Evolutionary conservation across 176 grass and related monocot species (phyloP).

Genomic region (Calamus simplicifolius): DNA sequence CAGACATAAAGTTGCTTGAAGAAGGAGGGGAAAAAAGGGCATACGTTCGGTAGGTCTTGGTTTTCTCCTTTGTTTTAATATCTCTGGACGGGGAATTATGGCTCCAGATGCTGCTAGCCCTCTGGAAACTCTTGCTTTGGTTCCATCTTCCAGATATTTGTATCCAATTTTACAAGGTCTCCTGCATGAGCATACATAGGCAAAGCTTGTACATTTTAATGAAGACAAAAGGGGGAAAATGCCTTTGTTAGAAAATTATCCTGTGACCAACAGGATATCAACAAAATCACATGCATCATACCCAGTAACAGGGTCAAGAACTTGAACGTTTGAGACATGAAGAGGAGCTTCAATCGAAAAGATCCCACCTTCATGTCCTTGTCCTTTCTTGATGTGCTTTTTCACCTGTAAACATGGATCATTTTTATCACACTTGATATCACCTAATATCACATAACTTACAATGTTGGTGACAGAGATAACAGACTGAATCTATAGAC

Average conservation of each 20-base stretch:
- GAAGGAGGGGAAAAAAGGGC: constrained; percentile 15
- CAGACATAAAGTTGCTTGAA: neutral
- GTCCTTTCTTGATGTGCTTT: constrained; percentile 94
- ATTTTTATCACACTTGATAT: neutral
- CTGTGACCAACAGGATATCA: neutral
- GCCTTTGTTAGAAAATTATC: too few relatives aligned
- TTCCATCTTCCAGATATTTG: constrained; percentile 74
- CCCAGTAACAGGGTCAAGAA: constrained; percentile 79
- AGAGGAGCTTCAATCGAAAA: constrained; percentile 97
- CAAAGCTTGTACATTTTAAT: neutral
- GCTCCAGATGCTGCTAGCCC: constrained; percentile 68
- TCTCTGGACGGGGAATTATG: constrained; percentile 79
- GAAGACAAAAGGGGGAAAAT: too few relatives aligned
- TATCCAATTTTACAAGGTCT: constrained; percentile 79
- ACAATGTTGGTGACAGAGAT: neutral
- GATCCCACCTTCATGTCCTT: constrained; percentile 83
- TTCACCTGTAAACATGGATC: constrained; percentile 55
- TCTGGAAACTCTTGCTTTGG: constrained; percentile 70
- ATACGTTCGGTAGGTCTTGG: constrained; percentile 61
- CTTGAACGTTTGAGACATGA: constrained; percentile 98
- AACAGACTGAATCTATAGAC: neutral
- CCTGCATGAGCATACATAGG: constrained; percentile 11
- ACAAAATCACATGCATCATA: constrained; percentile 22
- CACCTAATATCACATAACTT: neutral
- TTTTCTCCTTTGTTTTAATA: constrained; percentile 92